Conservation (phyloP, 176 grass and related monocot species). For the Oryza glumipatula region DNA sequence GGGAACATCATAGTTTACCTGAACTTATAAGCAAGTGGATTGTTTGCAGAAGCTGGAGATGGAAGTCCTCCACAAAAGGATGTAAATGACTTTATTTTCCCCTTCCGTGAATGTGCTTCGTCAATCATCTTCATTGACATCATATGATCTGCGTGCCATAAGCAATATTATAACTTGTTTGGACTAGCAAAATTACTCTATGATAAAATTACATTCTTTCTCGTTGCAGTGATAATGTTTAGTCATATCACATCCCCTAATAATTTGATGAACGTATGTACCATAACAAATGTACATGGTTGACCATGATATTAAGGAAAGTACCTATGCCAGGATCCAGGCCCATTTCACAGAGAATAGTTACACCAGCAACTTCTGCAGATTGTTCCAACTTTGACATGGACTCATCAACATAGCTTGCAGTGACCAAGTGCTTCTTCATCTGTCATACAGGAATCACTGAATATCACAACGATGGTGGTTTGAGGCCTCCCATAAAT, state of each 20-base stretch:
- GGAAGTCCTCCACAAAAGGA: constrained; percentile 96
- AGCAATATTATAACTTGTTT: constrained; percentile 15
- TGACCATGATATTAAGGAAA: constrained; percentile 14
- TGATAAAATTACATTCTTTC: background rate
- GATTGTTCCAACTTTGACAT: constrained; percentile 79
- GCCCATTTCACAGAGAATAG: constrained; percentile 95
- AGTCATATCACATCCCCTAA: background rate
- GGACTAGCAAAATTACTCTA: background rate
- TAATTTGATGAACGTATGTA: background rate
- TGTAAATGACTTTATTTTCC: constrained; percentile 84
- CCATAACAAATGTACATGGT: constrained; percentile 7
- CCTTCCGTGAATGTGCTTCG: constrained; percentile 70
- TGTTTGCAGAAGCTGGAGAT: constrained; percentile 91
- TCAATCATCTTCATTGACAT: constrained; percentile 99
- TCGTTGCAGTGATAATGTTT: background rate
- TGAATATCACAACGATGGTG: background rate
- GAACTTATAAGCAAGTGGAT: constrained; percentile 94
- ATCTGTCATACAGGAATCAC: constrained; percentile 41
- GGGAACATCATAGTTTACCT: constrained; percentile 52
- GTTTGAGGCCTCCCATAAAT: background rate
- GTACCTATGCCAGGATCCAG: constrained; percentile 99
- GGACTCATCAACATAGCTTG: constrained; percentile 91
- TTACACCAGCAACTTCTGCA: constrained; percentile 74
- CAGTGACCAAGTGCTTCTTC: constrained; percentile 95
- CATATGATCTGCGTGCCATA: constrained; percentile 74